Evolutionary conservation across 345 rosid species (phyloP).

Genomic region (Lepidium aucheri): DNA sequence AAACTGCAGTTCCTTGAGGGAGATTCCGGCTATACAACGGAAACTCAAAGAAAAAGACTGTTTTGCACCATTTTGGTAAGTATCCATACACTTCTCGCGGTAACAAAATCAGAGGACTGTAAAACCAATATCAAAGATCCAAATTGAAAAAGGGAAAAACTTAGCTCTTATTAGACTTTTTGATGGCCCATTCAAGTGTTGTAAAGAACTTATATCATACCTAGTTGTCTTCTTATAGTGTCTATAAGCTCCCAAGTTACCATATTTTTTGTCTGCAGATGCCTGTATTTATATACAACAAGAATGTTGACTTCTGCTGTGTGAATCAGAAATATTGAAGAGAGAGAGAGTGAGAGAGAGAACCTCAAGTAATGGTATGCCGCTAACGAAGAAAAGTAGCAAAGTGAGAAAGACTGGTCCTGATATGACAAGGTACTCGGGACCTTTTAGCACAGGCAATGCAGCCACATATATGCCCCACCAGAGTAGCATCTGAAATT

Average conservation of each 20-base stretch:
- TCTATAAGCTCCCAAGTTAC: slow-evolving; percentile 56
- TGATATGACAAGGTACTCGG: slow-evolving; percentile 73
- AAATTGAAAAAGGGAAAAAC: not conserved
- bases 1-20: slow-evolving; percentile 46
- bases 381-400: slow-evolving; percentile 80
- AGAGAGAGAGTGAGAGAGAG: slow-evolving; percentile 9
- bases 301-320: not conserved
- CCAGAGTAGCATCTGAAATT: slow-evolving; percentile 66
- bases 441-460: slow-evolving; percentile 59
- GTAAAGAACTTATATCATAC: slow-evolving; percentile 20
- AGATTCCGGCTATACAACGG: slow-evolving; percentile 68
- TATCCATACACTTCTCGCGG: slow-evolving; percentile 52
- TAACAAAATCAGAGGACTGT: slow-evolving; percentile 82
- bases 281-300: slow-evolving; percentile 35
- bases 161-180: not conserved
- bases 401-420: slow-evolving; percentile 81
- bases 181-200: not conserved
- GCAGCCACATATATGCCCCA: slow-evolving; percentile 88
- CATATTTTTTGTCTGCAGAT: slow-evolving; percentile 78
- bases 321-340: not conserved
- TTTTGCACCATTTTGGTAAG: slow-evolving; percentile 72
- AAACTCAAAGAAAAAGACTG: slow-evolving; percentile 57
- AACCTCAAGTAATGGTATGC: slow-evolving; percentile 95
- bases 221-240: slow-evolving; percentile 68
- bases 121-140: slow-evolving; percentile 19